Base-by-base conservation (phyloP, 345 rosid species). In the Salix brachista region DNA sequence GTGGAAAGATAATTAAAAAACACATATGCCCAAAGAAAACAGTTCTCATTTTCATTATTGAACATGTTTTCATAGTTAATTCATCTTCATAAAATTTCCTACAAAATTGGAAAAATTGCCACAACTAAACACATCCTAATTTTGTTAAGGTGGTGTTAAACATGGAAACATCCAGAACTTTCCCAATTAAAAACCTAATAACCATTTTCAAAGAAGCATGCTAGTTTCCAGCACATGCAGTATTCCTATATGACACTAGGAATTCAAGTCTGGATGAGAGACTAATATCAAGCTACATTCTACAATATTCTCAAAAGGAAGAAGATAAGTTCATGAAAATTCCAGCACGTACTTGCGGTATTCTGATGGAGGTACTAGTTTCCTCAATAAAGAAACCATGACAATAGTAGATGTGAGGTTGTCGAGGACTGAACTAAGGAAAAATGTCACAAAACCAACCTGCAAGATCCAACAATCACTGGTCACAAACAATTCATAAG, bases 371-470 rank as follows among this genome's bases (percentile, higher is more conserved):
- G 98, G 97, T 70, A 93, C 92, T 72, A 92, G 87, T 80, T 92
- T 96, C 89, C 96, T 89, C 86, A 92, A 73, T 65, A 93, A 84
- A 77, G 99, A 96, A 77, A 96, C 98, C 99, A 93, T 96, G 78
- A 96, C 88, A 76, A 96, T 93, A 48, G 99, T 96, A 37, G 98
- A 91, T 50, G 99, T 96, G 85, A 96, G 80, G 82, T 96, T 96
- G 85, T 96, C 99, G 48, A 96, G 93, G 84, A 96, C 78, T 58
- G 99, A 34, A 78, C 99, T 93, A 58, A 93, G 93, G 91, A 92
- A 90, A 87, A 96, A 96, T 4, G 98, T 96, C 69, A 93, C 93
- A 39, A 91, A 87, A 65, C 98, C 99, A 67, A 96, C 83, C 99
- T 93, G 96, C 80, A 74, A 75, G 46, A 74, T 78, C 28, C 72